phyloP scores from a whole-genome alignment of 164 flowering plant species.

The Liquidambar formosana region DNA sequence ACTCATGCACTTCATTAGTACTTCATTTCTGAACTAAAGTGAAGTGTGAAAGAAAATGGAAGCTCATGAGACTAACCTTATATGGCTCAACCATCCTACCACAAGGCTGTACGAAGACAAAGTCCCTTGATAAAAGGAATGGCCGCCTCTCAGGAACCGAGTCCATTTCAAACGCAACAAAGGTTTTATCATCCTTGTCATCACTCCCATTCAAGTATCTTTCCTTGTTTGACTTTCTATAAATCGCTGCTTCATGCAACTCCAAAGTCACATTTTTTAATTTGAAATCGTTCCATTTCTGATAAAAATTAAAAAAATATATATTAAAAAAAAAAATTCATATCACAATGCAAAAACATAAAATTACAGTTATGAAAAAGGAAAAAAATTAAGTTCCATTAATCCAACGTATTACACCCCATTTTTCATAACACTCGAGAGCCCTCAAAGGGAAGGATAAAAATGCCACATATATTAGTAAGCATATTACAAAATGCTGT shows the following conservation, averaged over 20 bases:
- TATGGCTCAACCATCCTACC: constrained; percentile 18
- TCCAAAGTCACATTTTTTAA: constrained; percentile 25
- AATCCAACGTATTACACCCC: too few relatives aligned
- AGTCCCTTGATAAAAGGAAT: constrained; percentile 48
- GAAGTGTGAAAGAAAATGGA: not conserved
- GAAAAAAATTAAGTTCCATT: too few relatives aligned
- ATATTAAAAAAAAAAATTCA: not conserved
- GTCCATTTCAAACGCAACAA: constrained; percentile 36
- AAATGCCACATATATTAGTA: too few relatives aligned
- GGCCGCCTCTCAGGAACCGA: constrained; percentile 37
- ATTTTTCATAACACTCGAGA: too few relatives aligned
- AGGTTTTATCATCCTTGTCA: constrained; percentile 19
- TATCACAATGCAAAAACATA: too few relatives aligned
- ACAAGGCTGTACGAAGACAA: constrained; percentile 27
- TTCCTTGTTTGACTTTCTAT: not conserved
- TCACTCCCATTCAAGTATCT: not conserved
- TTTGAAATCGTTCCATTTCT: constrained; percentile 43
- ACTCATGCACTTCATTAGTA: not conserved
- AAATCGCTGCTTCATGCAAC: constrained; percentile 22
- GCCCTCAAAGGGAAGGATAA: too few relatives aligned
- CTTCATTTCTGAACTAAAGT: not conserved
- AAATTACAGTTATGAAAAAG: too few relatives aligned
- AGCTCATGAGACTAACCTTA: constrained; percentile 25
- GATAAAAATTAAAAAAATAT: not conserved
- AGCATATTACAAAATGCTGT: too few relatives aligned